A percentile compares a stretch with the other conserved stretches of the same genome.
Evolutionary conservation across 2,329 filamentous ascomycete genomes (phyloP).

Genomic region (Fusarium siculi): DNA sequence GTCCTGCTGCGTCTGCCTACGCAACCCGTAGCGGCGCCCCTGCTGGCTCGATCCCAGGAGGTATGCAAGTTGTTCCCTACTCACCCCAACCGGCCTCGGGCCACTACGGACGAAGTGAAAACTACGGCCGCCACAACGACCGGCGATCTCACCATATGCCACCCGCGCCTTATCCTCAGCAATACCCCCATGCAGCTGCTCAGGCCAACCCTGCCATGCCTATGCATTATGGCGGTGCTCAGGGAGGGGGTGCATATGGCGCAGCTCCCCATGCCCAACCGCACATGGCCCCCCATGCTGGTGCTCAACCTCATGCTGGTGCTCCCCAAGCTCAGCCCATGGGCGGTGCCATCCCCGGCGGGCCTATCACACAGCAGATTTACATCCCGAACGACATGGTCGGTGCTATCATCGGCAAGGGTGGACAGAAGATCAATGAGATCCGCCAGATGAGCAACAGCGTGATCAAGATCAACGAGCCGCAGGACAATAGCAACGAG

Average conservation of each 20-base stretch:
- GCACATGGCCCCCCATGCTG: slow-evolving; percentile 70
- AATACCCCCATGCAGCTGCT: slow-evolving; percentile 73
- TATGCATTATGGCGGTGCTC: slow-evolving; percentile 82
- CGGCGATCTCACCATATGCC: slow-evolving; percentile 79
- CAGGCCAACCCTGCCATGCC: slow-evolving; percentile 72
- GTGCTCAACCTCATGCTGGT: slow-evolving; percentile 67
- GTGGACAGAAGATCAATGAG: slow-evolving; percentile 98
- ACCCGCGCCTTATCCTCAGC: slow-evolving; percentile 76
- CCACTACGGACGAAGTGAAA: slow-evolving; percentile 90
- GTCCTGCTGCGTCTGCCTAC: slow-evolving; percentile 96
- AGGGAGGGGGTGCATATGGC: slow-evolving; percentile 76
- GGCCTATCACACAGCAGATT: slow-evolving; percentile 94
- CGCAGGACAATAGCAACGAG: slow-evolving; percentile 98
- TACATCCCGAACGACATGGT: slow-evolving; percentile 99
- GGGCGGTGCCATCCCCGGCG: slow-evolving; percentile 67
- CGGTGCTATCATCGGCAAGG: slow-evolving; percentile 98
- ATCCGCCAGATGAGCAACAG: slow-evolving; percentile 96
- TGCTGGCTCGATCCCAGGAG: slow-evolving; percentile 91
- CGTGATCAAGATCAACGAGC: slow-evolving; percentile 99
- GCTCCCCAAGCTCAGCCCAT: slow-evolving; percentile 81
- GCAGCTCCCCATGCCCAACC: slow-evolving; percentile 81
- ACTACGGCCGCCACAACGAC: slow-evolving; percentile 79
- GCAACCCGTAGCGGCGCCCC: slow-evolving; percentile 94
- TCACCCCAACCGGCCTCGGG: slow-evolving; percentile 92
- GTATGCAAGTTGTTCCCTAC: slow-evolving; percentile 99